phyloP scores from a whole-genome alignment of 73 alveolate species.

The Blepharisma japonicum region DNA sequence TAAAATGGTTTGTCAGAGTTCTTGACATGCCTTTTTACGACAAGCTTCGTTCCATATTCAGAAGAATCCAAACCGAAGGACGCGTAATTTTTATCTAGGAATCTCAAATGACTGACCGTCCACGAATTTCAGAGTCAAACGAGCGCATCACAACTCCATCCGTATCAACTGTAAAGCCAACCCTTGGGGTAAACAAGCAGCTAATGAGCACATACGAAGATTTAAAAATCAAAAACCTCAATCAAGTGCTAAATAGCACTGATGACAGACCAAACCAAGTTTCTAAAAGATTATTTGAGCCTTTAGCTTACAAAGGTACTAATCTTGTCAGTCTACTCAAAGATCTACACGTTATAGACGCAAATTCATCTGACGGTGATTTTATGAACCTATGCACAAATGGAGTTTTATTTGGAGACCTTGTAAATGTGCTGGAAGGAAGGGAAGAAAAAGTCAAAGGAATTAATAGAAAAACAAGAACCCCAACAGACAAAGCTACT shows the following conservation, averaged over 20 bases:
- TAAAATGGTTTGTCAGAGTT: conserved; percentile 13
- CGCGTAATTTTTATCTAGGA: no score
- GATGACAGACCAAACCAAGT: neutral
- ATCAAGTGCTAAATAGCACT: neutral
- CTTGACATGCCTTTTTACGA: conserved; percentile 21
- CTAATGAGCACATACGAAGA: neutral
- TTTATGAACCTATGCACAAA: conserved; percentile 37
- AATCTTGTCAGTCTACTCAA: neutral
- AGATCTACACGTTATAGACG: conserved; percentile 2
- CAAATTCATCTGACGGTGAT: neutral
- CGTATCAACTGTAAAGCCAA: conserved; percentile 1
- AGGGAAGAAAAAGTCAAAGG: conserved; percentile 52
- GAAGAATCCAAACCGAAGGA: no score
- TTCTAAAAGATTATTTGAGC: neutral
- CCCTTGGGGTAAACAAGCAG: neutral
- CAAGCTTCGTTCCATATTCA: neutral
- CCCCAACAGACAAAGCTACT: conserved; percentile 39
- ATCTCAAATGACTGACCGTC: no score
- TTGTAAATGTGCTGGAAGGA: conserved; percentile 43
- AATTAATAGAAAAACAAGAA: conserved; percentile 59
- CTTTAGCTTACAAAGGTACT: neutral
- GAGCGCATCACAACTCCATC: no score
- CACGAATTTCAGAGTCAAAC: no score
- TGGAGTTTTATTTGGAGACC: conserved; percentile 62
- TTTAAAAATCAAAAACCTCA: no score